These are phyloP conservation scores for Sarocladium brachiariae DNA, from an alignment of 2,329 filamentous ascomycete species.

Conservation along the genomic window DNA sequence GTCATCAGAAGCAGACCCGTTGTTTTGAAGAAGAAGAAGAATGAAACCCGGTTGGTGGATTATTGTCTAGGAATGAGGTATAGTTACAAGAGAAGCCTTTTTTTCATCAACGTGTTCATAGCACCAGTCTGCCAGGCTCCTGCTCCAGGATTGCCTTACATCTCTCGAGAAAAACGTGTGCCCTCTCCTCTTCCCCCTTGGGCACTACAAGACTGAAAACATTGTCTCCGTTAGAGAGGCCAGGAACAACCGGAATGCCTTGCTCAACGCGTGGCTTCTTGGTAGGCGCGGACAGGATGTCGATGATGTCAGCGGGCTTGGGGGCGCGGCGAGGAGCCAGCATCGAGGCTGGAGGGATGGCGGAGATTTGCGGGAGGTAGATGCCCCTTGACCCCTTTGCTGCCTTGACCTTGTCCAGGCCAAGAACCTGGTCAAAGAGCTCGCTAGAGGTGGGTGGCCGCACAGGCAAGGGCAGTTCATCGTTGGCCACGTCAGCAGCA, in stretches of 20 bases:
- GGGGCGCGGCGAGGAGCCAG: constrained; percentile 23
- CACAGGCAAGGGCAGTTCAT: constrained; percentile 65
- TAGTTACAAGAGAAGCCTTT: constrained; percentile 22
- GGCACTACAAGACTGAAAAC: constrained; percentile 77
- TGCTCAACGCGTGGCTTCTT: constrained; percentile 23
- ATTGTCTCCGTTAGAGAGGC: constrained; percentile 55
- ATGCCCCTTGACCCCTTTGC: constrained; percentile 51
- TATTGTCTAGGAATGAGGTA: constrained; percentile 7
- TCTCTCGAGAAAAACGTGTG: constrained; percentile 73
- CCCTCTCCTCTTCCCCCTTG: constrained; percentile 73
- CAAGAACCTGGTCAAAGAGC: constrained; percentile 84
- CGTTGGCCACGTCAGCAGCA: constrained; percentile 81
- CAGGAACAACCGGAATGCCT: constrained; percentile 33
- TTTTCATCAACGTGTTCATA: constrained; percentile 32
- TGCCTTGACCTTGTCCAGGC: constrained; percentile 44
- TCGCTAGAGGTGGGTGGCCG: constrained; percentile 63
- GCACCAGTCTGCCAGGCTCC: constrained; percentile 68
- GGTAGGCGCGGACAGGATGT: constrained; percentile 55
- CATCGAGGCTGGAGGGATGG: constrained; percentile 40
- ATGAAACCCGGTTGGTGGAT: neutral
- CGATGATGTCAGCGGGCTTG: constrained; percentile 64
- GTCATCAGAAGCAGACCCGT: no score
- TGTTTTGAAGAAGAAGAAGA: no score
- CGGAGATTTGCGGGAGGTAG: constrained; percentile 66
- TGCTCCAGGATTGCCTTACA: constrained; percentile 78